phyloP scores from a whole-genome alignment of 345 rosid genomes.

The Stellera chamaejasme region DNA sequence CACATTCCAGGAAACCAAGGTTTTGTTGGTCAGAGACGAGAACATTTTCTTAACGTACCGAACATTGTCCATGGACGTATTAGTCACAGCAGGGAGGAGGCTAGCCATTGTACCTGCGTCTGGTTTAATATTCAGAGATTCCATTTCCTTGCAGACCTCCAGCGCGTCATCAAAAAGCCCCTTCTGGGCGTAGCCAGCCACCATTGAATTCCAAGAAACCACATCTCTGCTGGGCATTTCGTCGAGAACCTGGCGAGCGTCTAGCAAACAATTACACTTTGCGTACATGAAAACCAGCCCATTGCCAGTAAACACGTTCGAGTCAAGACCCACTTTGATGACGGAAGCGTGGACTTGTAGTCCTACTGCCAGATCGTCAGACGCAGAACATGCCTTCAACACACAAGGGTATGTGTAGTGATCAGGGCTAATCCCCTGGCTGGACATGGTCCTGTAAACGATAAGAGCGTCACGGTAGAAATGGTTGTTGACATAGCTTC shows the following conservation, averaged over 20 bases:
- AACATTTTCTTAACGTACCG: constrained; percentile 50
- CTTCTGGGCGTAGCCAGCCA: constrained; percentile 56
- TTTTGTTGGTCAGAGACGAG: constrained; percentile 29
- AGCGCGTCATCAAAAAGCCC: constrained; percentile 54
- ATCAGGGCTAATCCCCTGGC: constrained; percentile 40
- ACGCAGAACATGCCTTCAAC: constrained; percentile 65
- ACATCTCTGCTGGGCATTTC: constrained; percentile 60
- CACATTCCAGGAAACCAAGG: constrained; percentile 68
- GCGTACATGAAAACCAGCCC: constrained; percentile 68
- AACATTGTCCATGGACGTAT: constrained; percentile 44
- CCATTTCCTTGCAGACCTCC: constrained; percentile 60
- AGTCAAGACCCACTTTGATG: constrained; percentile 43
- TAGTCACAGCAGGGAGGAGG: constrained; percentile 54
- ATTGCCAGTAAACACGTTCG: constrained; percentile 50
- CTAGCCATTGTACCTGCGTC: constrained; percentile 75
- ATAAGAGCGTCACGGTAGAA: constrained; percentile 37
- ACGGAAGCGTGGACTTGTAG: constrained; percentile 47
- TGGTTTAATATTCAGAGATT: constrained; percentile 27
- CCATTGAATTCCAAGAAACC: constrained; percentile 73
- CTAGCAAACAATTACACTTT: constrained; percentile 51
- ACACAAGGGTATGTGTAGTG: constrained; percentile 64
- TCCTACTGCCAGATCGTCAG: constrained; percentile 38
- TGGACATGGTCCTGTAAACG: constrained; percentile 31
- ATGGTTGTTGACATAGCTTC: constrained; percentile 54
- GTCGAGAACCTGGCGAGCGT: constrained; percentile 44